A percentile compares a stretch with the other conserved stretches of the same genome.
Conservation (phyloP, 371 early-diverging fungal species). For the Coemansia sp. region DNA sequence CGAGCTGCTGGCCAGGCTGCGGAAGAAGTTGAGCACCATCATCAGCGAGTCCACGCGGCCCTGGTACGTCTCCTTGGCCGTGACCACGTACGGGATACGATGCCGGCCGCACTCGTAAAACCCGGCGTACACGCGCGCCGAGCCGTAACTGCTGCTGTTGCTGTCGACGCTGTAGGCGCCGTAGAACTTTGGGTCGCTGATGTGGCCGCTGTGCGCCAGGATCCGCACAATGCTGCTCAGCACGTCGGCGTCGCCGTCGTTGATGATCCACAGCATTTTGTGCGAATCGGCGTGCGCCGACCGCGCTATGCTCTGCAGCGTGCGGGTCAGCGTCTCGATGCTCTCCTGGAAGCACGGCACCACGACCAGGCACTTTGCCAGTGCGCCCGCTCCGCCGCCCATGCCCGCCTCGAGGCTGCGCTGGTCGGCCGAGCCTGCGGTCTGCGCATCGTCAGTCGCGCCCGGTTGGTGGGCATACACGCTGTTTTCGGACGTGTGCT, state of each 20-base stretch:
- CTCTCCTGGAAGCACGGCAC: conserved; percentile 35
- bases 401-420: conserved; percentile 12
- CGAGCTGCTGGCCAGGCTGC: conserved; percentile 23
- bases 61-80: conserved; percentile 72
- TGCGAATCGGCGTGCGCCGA: conserved; percentile 38
- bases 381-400: not conserved
- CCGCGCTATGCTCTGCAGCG: conserved; percentile 43
- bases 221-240: conserved; percentile 26
- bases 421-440: not conserved
- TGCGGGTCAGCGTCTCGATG: conserved; percentile 36
- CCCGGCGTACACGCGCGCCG: conserved; percentile 97
- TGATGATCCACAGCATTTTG: conserved; percentile 43
- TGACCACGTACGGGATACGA: conserved; percentile 87
- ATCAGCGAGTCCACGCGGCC: conserved; percentile 51
- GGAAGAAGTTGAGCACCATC: conserved; percentile 47
- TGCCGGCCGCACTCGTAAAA: conserved; percentile 85
- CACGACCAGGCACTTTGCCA: conserved; percentile 31
- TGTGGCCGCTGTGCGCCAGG: conserved; percentile 36
- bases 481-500: not conserved
- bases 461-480: not conserved
- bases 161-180: conserved; percentile 42
- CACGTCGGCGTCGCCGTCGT: conserved; percentile 38
- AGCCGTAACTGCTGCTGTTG: conserved; percentile 39
- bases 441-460: not conserved
- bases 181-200: conserved; percentile 48